Evolutionary conservation across 108 stramenopile species (phyloP).

Genomic region (Cyclotella choctawhatcheeana): DNA sequence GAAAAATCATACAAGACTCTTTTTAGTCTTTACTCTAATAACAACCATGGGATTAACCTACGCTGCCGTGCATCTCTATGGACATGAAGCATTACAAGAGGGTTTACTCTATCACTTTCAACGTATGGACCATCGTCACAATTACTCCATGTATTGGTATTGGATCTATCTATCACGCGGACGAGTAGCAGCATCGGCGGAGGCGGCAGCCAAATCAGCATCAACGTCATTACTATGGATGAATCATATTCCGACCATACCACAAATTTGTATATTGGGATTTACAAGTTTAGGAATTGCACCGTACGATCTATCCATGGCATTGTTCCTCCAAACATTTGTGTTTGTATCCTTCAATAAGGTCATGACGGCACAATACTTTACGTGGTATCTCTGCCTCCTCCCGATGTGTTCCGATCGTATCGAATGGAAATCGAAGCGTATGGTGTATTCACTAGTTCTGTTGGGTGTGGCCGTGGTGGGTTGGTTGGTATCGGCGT

Average conservation of each 20-base stretch:
- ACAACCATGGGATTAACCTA: conserved; percentile 67
- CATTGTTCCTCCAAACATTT: conserved; percentile 91
- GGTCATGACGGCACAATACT: conserved; percentile 98
- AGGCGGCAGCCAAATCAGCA: conserved; percentile 13
- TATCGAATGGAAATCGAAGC: conserved; percentile 47
- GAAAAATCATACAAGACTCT: conserved; percentile 40
- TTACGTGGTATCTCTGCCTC: conserved; percentile 94
- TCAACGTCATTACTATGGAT: conserved; percentile 20
- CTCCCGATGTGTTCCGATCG: conserved; percentile 74
- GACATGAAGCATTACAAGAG: conserved; percentile 78
- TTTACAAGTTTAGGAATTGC: conserved; percentile 74
- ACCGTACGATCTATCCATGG: conserved; percentile 72
- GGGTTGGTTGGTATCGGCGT: conserved; percentile 79
- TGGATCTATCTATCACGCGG: conserved; percentile 90
- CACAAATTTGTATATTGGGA: conserved; percentile 80
- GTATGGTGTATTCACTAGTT: conserved; percentile 37
- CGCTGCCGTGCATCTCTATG: conserved; percentile 68
- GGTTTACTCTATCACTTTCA: conserved; percentile 95
- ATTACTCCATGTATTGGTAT: conserved; percentile 89
- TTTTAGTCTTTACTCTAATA: conserved; percentile 63
- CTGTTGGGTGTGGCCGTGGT: conserved; percentile 57
- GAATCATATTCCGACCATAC: conserved; percentile 70
- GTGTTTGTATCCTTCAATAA: conserved; percentile 98
- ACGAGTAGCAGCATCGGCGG: conserved; percentile 17
- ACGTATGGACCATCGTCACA: conserved; percentile 95